Evolutionary conservation across 2,329 filamentous ascomycete species (phyloP).

Genomic region (Fusarium fracticaudum): DNA sequence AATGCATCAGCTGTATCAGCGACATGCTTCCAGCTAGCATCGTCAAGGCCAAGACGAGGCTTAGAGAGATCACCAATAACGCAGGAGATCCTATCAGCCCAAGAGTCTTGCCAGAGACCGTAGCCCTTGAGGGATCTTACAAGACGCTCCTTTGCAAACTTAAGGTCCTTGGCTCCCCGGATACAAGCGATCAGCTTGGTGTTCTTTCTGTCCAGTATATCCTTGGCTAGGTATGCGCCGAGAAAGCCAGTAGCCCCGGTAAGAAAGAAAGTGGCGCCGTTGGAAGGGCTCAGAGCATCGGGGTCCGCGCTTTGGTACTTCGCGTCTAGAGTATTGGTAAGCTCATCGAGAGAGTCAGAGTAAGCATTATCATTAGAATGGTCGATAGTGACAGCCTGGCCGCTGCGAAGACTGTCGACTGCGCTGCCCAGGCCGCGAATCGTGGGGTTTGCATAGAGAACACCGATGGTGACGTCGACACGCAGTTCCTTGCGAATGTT

Average conservation of each 20-base stretch:
- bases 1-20: neutral
- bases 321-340: constrained; percentile 60
- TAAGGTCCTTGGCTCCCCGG: constrained; percentile 67
- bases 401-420: constrained; percentile 15
- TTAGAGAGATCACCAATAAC: constrained; percentile 75
- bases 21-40: neutral
- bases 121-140: constrained; percentile 77
- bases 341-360: constrained; percentile 56
- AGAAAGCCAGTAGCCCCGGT: constrained; percentile 86
- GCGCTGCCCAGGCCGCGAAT: constrained; percentile 24
- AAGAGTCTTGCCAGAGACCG: constrained; percentile 78
- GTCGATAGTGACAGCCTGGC: neutral
- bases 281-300: constrained; percentile 25
- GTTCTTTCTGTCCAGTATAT: constrained; percentile 64
- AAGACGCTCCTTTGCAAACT: constrained; percentile 64
- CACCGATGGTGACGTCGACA: constrained; percentile 46
- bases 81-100: constrained; percentile 60
- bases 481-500: constrained; percentile 51
- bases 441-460: constrained; percentile 40
- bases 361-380: neutral
- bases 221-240: constrained; percentile 80
- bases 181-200: constrained; percentile 75
- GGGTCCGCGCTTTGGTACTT: constrained; percentile 51
- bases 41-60: neutral
- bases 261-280: constrained; percentile 62